Percentiles rank a stretch among this genome's conserved stretches.
These are phyloP conservation scores for Neonectria punicea DNA, from an alignment of 2,329 filamentous ascomycete genomes.

Conservation along the genomic window DNA sequence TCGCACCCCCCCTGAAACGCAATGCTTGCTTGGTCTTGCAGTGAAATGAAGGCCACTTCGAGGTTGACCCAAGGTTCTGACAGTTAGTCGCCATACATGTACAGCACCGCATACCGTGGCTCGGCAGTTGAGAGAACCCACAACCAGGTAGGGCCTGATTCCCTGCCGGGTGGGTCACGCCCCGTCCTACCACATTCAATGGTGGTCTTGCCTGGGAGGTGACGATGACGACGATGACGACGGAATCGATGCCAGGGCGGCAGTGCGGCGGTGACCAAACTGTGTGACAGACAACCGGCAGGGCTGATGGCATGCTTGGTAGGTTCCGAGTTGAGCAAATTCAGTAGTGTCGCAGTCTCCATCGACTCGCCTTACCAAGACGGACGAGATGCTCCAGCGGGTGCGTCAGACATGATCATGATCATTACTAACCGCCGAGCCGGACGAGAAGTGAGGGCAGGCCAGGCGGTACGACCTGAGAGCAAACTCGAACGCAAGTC, in stretches of 20 bases:
- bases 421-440: neutral
- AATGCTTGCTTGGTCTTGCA: conserved; percentile 24
- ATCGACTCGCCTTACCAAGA: neutral
- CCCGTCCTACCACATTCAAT: neutral
- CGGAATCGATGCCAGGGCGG: neutral
- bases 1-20: conserved; percentile 35
- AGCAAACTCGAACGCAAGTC: conserved; percentile 8
- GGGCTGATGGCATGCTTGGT: conserved; percentile 5
- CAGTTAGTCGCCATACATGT: conserved; percentile 30
- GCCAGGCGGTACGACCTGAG: conserved; percentile 4
- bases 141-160: conserved; percentile 8
- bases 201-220: neutral
- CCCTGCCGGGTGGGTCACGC: conserved; percentile 12
- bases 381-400: neutral
- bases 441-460: neutral
- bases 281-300: neutral
- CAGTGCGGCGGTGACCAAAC: neutral
- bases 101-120: conserved; percentile 29
- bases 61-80: conserved; percentile 39
- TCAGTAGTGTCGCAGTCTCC: neutral
- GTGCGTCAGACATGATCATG: neutral
- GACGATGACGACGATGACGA: conserved; percentile 14
- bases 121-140: conserved; percentile 36
- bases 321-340: neutral
- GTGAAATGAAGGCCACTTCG: conserved; percentile 20